phyloP scores from a whole-genome alignment of 2,329 filamentous ascomycete genomes.

The Alternaria novae-zelandiae region DNA sequence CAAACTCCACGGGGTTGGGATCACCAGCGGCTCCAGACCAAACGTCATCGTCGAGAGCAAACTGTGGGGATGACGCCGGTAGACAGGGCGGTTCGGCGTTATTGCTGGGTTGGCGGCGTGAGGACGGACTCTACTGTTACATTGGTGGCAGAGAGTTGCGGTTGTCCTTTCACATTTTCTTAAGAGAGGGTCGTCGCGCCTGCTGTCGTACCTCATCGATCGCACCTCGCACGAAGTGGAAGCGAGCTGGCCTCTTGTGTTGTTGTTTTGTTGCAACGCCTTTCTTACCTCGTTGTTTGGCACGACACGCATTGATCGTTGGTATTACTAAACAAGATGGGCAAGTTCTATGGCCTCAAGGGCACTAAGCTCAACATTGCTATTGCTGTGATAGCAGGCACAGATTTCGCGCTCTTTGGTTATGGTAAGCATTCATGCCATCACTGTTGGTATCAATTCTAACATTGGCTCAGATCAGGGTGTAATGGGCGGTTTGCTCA shows the following conservation, averaged over 20 bases:
- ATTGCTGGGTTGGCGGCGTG: slow-evolving; percentile 6
- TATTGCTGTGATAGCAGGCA: slow-evolving; percentile 73
- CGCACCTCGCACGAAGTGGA: background rate
- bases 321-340: slow-evolving; percentile 17
- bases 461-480: slow-evolving; percentile 33
- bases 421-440: slow-evolving; percentile 58
- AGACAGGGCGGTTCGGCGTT: slow-evolving; percentile 12
- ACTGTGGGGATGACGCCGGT: slow-evolving; percentile 16
- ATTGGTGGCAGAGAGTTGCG: slow-evolving; percentile 3
- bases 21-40: slow-evolving; percentile 15
- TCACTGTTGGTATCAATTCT: background rate
- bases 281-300: background rate
- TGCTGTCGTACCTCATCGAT: background rate
- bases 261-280: background rate
- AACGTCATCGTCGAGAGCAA: slow-evolving; percentile 20
- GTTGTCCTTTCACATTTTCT: background rate
- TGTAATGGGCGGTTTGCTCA: slow-evolving; percentile 72
- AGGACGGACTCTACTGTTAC: slow-evolving; percentile 8
- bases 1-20: slow-evolving; percentile 19
- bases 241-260: background rate
- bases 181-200: slow-evolving; percentile 9
- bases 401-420: slow-evolving; percentile 70
- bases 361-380: slow-evolving; percentile 70
- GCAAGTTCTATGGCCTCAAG: slow-evolving; percentile 68
- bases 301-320: background rate